A percentile compares a stretch with the other conserved stretches of the same genome.
Conservation (phyloP, 805 yeast genomes). For the Metschnikowia lochheadii region DNA sequence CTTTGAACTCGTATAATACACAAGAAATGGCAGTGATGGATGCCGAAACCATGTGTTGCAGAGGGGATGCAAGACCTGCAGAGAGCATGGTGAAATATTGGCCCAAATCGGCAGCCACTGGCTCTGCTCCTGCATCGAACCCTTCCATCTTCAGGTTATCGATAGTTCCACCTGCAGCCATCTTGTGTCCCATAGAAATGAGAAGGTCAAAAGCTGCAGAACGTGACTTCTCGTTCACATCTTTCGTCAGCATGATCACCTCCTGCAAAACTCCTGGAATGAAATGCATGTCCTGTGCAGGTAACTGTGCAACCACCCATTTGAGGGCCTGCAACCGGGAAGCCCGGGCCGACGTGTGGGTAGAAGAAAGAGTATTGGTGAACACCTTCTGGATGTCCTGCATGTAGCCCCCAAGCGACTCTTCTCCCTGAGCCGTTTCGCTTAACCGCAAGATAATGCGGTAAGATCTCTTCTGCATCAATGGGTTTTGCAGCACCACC, state of each 20-base stretch:
- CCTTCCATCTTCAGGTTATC: slow-evolving; percentile 64
- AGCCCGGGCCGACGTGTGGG: slow-evolving; percentile 73
- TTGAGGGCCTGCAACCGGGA: slow-evolving; percentile 69
- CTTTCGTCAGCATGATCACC: slow-evolving; percentile 85
- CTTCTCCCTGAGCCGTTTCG: slow-evolving; percentile 63
- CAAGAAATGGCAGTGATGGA: slow-evolving; percentile 82
- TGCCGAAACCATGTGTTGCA: slow-evolving; percentile 97
- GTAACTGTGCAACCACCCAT: slow-evolving; percentile 57
- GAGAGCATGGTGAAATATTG: slow-evolving; percentile 90
- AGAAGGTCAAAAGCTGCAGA: slow-evolving; percentile 71
- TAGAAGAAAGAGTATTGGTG: slow-evolving; percentile 51
- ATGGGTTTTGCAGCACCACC: slow-evolving; percentile 52
- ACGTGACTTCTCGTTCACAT: slow-evolving; percentile 87
- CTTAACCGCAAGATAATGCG: slow-evolving; percentile 67
- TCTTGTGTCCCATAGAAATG: slow-evolving; percentile 73
- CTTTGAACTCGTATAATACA: slow-evolving; percentile 79
- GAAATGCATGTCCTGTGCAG: slow-evolving; percentile 62
- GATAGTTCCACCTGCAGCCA: slow-evolving; percentile 67
- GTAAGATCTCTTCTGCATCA: slow-evolving; percentile 85
- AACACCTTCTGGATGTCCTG: slow-evolving; percentile 58
- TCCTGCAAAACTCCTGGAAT: slow-evolving; percentile 83
- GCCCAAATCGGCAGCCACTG: slow-evolving; percentile 60
- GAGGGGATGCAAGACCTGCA: slow-evolving; percentile 93
- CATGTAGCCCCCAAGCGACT: slow-evolving; percentile 50
- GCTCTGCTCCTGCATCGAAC: slow-evolving; percentile 56